Base-by-base conservation (phyloP, 2,329 filamentous ascomycete species). In the Pseudomassariella vexata region DNA sequence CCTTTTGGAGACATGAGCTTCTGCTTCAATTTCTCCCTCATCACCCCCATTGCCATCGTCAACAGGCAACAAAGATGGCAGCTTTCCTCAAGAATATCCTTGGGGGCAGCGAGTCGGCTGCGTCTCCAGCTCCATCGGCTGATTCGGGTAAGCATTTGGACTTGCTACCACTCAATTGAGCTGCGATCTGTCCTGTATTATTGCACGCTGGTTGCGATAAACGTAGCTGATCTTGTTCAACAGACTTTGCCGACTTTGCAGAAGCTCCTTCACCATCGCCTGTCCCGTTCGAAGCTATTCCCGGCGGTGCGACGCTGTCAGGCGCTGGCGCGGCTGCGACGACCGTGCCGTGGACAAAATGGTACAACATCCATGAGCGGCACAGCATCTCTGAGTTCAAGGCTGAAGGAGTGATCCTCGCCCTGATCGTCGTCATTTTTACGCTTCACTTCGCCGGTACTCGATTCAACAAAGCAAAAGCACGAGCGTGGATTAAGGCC, bases 341-440 rank as follows among this genome's bases (percentile, higher is more conserved):
- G 26, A 60, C 56, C 25, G 65, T 69, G 17, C 84, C 85, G 10
- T 95, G 83, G 60, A 95, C 88, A 31, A 87, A 86, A 68, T 98
- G 92, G 92, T 98, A 96, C 66, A 87, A 88, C 35, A 70, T 96
- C 40, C 92, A 94, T 73, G 89, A 96, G 73, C 87, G 92, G 52
- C 80, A 89, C 51, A 79, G 79, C 17, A 66, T 82, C 38, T 73
- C 71, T 52, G 92, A 98, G 59, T 98, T 98, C 72, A 79, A 79
- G 63, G 74, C 82, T 50, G 92, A 98, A 66, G 82, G 85, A 38
- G 65, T 88, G 56, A 84, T 98, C 49, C 65, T 95, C 38, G 73
- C 76, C 20, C 69, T 88, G 51, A 76, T 95, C 47, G 53, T 80
- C 33, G 44, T 94, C 32, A 74, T 95, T 44, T 68, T 95, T 44